Evolutionary conservation across 2,329 filamentous ascomycete species (phyloP), one percentile per base, ranked within the genome.

Genomic region (Colletotrichum falcatum): DNA sequence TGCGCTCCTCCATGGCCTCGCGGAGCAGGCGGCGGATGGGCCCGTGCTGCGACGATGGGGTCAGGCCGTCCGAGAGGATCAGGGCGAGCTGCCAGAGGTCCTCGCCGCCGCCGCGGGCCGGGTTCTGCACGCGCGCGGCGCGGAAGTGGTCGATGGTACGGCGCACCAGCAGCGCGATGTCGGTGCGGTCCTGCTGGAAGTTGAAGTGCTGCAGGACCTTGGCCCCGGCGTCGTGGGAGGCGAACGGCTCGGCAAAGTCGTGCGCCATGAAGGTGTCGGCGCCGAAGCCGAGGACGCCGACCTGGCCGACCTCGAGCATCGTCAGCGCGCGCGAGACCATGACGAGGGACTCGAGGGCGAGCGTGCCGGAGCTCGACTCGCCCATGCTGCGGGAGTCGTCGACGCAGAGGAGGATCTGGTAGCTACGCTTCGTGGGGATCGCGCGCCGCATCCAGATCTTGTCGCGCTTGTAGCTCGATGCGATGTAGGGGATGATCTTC

Each of bases 361-460:
- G 88, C 23, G 89, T 87, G 51, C 92, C 92, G 12, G 92, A 92
- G 30, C 88, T 90, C 1, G 86, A 86, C 78, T 97, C 94, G 20
- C 93, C 91, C 96, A 99, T 99, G 71, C 91, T 94, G 80, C 93
- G 93, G 76, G 92, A 95, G 84, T 99, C 96, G 80, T 99, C 96
- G 46, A 99, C 94, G 48, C 96, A 97, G 60, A 99, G 91, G 84
- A 99, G 90, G 80, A 99, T 97, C 81, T 99, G 97, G 82, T 99
- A 99, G 67, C 91, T 92, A 49, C 97, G 92, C 83, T 98, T 98
- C 46, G 92, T 95, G 1, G 97, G 97, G 60, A 97, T 90, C 42
- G 90, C 92, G 66, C 97, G 91, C 18, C 97, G 92, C 92, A 99
- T 97, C 96, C 96, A 99, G 82, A 99, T 99, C 86, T 99, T 99